Evolutionary conservation across 1,284 basidiomycete genomes (phyloP).

Genomic region (Rhizoctonia solani): DNA sequence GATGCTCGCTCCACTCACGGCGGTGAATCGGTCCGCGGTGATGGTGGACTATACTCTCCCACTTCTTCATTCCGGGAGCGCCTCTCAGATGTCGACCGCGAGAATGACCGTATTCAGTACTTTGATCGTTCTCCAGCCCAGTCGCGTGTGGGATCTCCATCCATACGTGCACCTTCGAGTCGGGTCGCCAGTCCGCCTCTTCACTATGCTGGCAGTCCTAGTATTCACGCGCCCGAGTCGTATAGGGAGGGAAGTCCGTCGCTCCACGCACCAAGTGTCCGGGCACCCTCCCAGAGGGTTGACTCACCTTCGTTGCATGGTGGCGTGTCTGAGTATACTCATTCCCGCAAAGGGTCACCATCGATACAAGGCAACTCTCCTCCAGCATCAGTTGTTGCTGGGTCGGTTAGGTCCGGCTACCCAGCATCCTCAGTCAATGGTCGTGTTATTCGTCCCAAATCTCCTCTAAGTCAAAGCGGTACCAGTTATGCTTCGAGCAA

Average conservation of each 20-base stretch:
- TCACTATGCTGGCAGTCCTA: no score
- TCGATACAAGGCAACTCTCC: background rate
- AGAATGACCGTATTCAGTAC: constrained; percentile 16
- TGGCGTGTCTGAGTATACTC: background rate
- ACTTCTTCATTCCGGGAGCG: background rate
- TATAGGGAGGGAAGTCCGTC: background rate
- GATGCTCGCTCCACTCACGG: no score
- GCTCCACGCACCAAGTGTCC: background rate
- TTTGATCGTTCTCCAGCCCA: background rate
- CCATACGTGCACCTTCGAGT: background rate
- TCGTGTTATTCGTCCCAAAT: constrained; percentile 4
- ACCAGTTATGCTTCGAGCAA: constrained; percentile 3
- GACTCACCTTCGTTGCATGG: background rate
- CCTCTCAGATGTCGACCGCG: constrained; percentile 5
- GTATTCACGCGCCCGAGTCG: no score
- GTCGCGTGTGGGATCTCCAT: background rate
- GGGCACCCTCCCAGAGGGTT: background rate
- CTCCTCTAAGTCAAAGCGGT: constrained; percentile 9
- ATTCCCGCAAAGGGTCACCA: background rate
- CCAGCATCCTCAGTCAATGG: constrained; percentile 1
- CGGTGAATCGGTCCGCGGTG: background rate
- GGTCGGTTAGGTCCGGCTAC: no score
- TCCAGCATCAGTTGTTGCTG: constrained; percentile 1
- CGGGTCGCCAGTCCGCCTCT: background rate
- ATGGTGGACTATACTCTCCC: background rate